phyloP scores from a whole-genome alignment of 306 rosid species.

The Quercus engelmannii region DNA sequence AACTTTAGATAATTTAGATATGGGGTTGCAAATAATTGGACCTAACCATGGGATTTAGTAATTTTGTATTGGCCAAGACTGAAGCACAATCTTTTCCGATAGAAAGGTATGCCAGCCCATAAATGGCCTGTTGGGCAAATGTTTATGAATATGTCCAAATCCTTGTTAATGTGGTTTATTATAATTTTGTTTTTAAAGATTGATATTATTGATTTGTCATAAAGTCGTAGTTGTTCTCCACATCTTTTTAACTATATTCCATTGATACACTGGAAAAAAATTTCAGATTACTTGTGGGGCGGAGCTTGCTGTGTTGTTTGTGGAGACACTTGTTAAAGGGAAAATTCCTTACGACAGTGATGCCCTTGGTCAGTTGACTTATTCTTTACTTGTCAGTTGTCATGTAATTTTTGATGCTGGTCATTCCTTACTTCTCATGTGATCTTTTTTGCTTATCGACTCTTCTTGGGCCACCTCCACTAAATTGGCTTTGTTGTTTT shows the following conservation, averaged over 20 bases:
- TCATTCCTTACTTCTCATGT: slow-evolving; percentile 1
- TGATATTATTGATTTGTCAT: background rate
- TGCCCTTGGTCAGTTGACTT: slow-evolving; percentile 60
- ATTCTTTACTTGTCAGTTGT: slow-evolving; percentile 26
- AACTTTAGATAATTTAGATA: background rate
- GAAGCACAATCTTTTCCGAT: background rate
- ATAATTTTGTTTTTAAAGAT: background rate
- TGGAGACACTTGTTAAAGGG: slow-evolving; percentile 83
- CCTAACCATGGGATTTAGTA: slow-evolving; percentile 11
- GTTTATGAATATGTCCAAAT: background rate
- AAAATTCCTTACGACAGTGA: slow-evolving; percentile 58
- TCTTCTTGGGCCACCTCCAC: slow-evolving; percentile 16
- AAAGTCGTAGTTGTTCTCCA: slow-evolving; percentile 14
- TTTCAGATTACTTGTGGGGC: slow-evolving; percentile 91
- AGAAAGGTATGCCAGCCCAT: background rate
- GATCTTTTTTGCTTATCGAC: slow-evolving; percentile 3
- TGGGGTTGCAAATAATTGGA: slow-evolving; percentile 6
- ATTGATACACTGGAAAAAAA: slow-evolving; percentile 3
- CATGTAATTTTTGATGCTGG: slow-evolving; percentile 12
- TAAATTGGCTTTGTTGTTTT: slow-evolving; percentile 16
- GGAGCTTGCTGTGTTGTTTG: slow-evolving; percentile 86
- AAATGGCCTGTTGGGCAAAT: background rate
- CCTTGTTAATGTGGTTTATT: background rate
- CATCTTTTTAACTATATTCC: background rate
- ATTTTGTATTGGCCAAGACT: slow-evolving; percentile 1